Base-by-base conservation (phyloP, 306 rosid species). In the Carpinus fangiana region DNA sequence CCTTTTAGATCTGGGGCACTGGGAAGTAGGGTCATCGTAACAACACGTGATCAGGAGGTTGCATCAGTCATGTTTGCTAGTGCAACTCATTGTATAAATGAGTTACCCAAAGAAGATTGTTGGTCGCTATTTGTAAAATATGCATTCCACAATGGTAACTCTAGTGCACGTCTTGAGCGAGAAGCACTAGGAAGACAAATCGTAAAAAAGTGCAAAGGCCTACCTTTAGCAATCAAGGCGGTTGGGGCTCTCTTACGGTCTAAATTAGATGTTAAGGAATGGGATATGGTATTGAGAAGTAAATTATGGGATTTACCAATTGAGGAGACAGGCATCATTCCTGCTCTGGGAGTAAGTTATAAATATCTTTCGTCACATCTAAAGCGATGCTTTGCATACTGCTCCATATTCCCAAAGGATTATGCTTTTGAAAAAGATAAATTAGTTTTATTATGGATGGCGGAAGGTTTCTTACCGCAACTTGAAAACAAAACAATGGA, bases 161-260 rank as follows among this genome's bases (percentile, higher is more conserved):
- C 52, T 16, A 26, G 9, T 5, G 51, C 60, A 3, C 3, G 21
- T 59, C 56, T 61, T 8, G 12, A 4, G 8, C 79, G 75, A 14
- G 17, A 10, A 11, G 50, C 34, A 8, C 47, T 80, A 13, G 80
- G 79, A 0, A 34, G 26, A 16, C 72, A 80, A 21, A 80, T 80
- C 11, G 64, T 70, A 5, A 20, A 50, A 36, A 80, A 75, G 53
- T 54, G 76, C 21, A 31, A 64, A 31, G 84, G 84, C 28, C 31
- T 80, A 3, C 72, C 84, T 6, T 47, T 75, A 20, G 72, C 84
- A 4, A 70, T 60, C 57, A 80, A 80, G 67, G 20, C 72, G 6
- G 59, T 75, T 61, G 84, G 80, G 20, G 76, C 79, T 14, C 17
- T 57, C 0, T 0, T 80, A 60, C 20, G 36, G 6, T 59, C 43